A percentile compares a stretch with the other conserved stretches of the same genome.
These are phyloP conservation scores for Solanum pimpinellifolium DNA, from an alignment of 257 asterid species.

Conservation along the genomic window DNA sequence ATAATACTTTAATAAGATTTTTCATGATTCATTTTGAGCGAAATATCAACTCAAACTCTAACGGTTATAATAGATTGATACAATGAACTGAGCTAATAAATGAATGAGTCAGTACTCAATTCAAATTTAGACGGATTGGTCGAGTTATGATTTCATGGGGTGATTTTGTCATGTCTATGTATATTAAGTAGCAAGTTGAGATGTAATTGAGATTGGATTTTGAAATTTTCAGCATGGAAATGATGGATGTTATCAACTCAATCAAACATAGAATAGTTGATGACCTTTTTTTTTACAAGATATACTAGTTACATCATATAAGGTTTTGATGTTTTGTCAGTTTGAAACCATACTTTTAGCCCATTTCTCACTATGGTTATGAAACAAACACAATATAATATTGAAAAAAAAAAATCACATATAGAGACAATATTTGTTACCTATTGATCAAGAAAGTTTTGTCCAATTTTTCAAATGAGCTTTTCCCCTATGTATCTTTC, in stretches of 20 bases:
- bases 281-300: not conserved
- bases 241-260: not conserved
- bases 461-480: not conserved
- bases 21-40: too few species aligned
- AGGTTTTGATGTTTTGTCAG: not conserved
- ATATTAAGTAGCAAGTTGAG: not conserved
- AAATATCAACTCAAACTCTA: too few species aligned
- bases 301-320: not conserved
- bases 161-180: not conserved
- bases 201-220: not conserved
- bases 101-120: too few species aligned
- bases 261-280: not conserved
- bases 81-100: too few species aligned
- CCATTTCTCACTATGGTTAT: not conserved
- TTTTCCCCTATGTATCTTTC: not conserved
- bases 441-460: not conserved
- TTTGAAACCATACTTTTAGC: not conserved
- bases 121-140: not conserved
- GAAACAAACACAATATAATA: not conserved
- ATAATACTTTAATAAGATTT: too few species aligned
- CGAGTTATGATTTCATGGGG: not conserved
- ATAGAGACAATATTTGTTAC: not conserved
- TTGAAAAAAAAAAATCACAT: not conserved
- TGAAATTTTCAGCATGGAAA: not conserved
- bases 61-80: not conserved